These are phyloP conservation scores for Lepidopterella palustris DNA, from an alignment of 495 filamentous ascomycete species.

Conservation along the genomic window DNA sequence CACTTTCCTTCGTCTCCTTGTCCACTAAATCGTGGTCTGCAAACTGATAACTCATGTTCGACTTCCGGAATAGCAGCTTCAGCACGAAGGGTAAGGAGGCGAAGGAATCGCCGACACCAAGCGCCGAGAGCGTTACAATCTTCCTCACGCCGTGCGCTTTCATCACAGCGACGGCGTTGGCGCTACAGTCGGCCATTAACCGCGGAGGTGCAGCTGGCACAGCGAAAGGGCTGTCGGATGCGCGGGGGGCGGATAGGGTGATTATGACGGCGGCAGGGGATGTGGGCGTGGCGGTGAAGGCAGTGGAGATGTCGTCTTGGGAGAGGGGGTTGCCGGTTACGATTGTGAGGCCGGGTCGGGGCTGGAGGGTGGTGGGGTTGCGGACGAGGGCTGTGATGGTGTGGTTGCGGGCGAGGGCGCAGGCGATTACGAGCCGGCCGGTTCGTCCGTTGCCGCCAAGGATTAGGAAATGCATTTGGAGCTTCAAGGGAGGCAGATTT, in stretches of 20 bases:
- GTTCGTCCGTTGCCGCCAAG: constrained; percentile 43
- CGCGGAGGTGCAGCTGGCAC: constrained; percentile 23
- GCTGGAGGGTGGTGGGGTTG: constrained; percentile 30
- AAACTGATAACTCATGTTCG: constrained; percentile 32
- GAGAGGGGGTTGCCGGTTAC: constrained; percentile 35
- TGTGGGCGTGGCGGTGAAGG: constrained; percentile 28
- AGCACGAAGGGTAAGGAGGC: constrained; percentile 33
- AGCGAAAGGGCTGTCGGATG: constrained; percentile 30
- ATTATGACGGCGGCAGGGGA: constrained; percentile 36
- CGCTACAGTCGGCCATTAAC: constrained; percentile 30
- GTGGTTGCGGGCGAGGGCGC: constrained; percentile 39
- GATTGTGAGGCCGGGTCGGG: constrained; percentile 19
- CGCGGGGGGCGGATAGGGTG: constrained; percentile 33
- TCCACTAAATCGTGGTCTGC: constrained; percentile 35
- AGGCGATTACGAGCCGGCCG: constrained; percentile 39
- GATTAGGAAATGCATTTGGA: constrained; percentile 40
- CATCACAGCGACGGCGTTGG: constrained; percentile 37
- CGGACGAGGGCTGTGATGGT: constrained; percentile 42
- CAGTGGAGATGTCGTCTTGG: constrained; percentile 33
- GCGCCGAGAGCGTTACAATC: constrained; percentile 38
- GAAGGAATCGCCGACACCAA: constrained; percentile 37
- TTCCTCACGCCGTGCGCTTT: constrained; percentile 33
- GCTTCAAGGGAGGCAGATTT: background rate
- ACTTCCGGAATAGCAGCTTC: constrained; percentile 33
- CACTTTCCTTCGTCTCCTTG: background rate